Conservation (phyloP, 1,284 basidiomycete genomes). For the Melampsora abietis-canadensis region DNA sequence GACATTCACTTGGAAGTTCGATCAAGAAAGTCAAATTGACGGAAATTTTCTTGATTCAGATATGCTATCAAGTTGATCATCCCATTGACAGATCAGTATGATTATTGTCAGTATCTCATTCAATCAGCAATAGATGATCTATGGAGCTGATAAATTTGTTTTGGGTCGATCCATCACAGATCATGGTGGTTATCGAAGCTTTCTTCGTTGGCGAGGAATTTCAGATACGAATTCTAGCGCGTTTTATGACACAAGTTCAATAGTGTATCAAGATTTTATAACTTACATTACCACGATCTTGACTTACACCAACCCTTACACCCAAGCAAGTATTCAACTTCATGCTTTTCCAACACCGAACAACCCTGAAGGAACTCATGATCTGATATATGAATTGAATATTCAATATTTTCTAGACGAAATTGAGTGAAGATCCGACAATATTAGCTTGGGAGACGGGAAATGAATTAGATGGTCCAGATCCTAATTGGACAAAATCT, state of each 20-base stretch:
- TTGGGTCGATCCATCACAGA: not conserved
- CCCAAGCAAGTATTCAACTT: constrained; percentile 16
- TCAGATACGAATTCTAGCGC: constrained; percentile 14
- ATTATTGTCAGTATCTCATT: constrained; percentile 46
- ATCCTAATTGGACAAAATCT: constrained; percentile 52
- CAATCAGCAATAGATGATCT: no score
- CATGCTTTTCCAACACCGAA: not conserved
- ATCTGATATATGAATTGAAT: not conserved
- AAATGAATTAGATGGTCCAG: constrained; percentile 53
- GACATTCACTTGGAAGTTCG: not conserved
- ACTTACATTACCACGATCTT: constrained; percentile 27
- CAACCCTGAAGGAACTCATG: not conserved
- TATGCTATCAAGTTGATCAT: constrained; percentile 54
- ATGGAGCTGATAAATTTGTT: no score
- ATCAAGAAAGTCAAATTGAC: not conserved
- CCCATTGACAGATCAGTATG: constrained; percentile 53
- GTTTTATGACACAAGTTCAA: constrained; percentile 35
- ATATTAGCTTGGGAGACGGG: constrained; percentile 55
- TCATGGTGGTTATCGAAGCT: constrained; percentile 31
- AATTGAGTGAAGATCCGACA: constrained; percentile 51
- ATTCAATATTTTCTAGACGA: constrained; percentile 1
- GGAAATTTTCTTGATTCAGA: not conserved
- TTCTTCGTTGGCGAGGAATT: constrained; percentile 27
- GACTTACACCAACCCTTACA: constrained; percentile 17
- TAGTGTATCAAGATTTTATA: constrained; percentile 30